Conservation (phyloP, 192 early-diverging fungal genomes). For the Obelidium mucronatum region DNA sequence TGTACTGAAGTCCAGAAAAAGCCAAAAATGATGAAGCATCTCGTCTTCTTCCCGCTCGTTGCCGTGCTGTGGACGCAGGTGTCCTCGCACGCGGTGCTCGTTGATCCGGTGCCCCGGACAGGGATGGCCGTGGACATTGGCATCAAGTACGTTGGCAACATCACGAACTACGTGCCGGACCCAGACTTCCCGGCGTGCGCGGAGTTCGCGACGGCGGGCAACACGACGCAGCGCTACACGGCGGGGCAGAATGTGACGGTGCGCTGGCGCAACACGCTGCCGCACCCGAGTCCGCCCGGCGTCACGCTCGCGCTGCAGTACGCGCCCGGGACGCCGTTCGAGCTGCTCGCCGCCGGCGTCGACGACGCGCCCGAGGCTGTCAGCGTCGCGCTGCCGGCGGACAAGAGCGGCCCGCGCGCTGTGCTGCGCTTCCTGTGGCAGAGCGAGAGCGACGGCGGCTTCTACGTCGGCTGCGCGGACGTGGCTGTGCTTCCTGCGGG, state of each 20-base stretch:
- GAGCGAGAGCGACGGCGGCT: constrained; percentile 50
- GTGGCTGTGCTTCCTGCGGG: no score
- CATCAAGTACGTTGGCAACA: constrained; percentile 46
- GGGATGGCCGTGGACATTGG: constrained; percentile 43
- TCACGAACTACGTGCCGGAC: constrained; percentile 41
- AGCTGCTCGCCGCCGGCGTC: constrained; percentile 34
- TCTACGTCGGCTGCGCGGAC: constrained; percentile 57
- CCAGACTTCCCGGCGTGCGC: constrained; percentile 24
- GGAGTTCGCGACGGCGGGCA: background rate
- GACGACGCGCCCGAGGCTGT: constrained; percentile 38
- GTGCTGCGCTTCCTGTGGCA: constrained; percentile 59
- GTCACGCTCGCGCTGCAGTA: constrained; percentile 46
- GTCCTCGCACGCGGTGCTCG: background rate
- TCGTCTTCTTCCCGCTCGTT: no score
- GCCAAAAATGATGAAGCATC: no score
- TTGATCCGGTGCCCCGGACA: background rate
- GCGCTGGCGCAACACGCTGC: constrained; percentile 40
- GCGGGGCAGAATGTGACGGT: background rate
- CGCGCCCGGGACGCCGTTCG: constrained; percentile 27
- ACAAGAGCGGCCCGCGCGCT: constrained; percentile 38
- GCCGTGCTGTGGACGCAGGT: no score
- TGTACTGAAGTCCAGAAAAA: no score
- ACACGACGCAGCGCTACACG: background rate
- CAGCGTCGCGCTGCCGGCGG: constrained; percentile 44
- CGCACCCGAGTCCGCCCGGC: constrained; percentile 41